phyloP scores from a whole-genome alignment of 2,329 filamentous ascomycete species.

The Paraphaeosphaeria minitans region DNA sequence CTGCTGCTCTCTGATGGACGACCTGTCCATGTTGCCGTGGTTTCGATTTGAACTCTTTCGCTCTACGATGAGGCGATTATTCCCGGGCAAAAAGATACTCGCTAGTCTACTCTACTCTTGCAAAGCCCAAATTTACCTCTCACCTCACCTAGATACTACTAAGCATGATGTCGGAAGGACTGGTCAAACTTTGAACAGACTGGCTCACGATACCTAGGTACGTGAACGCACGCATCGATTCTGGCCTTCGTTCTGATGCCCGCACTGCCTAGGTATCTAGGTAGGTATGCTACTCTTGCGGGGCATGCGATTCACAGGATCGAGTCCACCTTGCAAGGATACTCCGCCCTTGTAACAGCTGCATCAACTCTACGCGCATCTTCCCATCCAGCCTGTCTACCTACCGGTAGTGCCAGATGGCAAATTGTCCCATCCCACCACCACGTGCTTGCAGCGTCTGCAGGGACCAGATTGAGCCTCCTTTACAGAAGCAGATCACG shows the following conservation, averaged over 20 bases:
- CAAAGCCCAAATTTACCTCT: not conserved
- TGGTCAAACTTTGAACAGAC: not conserved
- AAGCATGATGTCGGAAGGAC: not conserved
- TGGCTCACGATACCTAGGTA: not conserved
- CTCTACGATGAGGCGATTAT: not conserved
- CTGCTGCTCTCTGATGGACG: no score
- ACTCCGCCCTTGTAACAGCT: not conserved
- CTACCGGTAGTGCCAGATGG: not conserved
- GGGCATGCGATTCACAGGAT: not conserved
- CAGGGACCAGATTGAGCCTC: constrained; percentile 2
- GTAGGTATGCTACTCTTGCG: not conserved
- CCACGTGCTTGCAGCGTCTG: constrained; percentile 1
- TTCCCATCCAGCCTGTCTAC: not conserved
- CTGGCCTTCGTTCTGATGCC: not conserved
- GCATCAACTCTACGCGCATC: not conserved
- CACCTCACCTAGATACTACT: no score
- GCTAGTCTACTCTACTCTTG: constrained; percentile 1
- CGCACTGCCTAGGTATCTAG: no score
- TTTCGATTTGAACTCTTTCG: not conserved
- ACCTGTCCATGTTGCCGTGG: not conserved
- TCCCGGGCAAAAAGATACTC: not conserved
- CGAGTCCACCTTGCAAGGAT: not conserved
- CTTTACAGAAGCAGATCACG: constrained; percentile 1
- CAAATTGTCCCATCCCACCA: not conserved
- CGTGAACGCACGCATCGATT: not conserved